These are phyloP conservation scores for Lactarius tabidus DNA, from an alignment of 768 basidiomycete species.

Conservation along the genomic window DNA sequence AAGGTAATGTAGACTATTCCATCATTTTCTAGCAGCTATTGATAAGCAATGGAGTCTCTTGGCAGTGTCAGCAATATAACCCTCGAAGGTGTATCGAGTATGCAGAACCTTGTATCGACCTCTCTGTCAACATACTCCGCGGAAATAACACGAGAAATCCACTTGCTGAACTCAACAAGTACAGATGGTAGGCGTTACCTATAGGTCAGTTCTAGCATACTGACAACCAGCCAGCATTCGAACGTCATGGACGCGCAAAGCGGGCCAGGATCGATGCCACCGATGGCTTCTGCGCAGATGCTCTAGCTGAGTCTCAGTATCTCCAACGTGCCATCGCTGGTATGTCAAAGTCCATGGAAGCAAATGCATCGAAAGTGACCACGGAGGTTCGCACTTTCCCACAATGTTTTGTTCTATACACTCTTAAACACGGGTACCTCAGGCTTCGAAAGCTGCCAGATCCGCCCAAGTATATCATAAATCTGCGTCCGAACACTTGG, in stretches of 20 bases:
- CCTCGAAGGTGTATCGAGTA: slow-evolving; percentile 40
- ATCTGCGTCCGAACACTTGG: slow-evolving; percentile 41
- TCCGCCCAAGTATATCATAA: slow-evolving; percentile 44
- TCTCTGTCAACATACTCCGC: slow-evolving; percentile 50
- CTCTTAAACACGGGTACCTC: slow-evolving; percentile 13
- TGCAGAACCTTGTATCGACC: slow-evolving; percentile 42
- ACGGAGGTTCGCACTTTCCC: slow-evolving; percentile 45
- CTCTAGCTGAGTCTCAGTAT: slow-evolving; percentile 49
- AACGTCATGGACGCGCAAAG: slow-evolving; percentile 59
- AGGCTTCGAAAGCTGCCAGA: slow-evolving; percentile 43
- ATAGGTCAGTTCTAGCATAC: background rate
- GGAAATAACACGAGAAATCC: slow-evolving; percentile 48
- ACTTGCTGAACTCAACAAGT: slow-evolving; percentile 42
- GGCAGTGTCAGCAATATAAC: slow-evolving; percentile 39
- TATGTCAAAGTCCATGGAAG: slow-evolving; percentile 46
- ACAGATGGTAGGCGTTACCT: slow-evolving; percentile 38
- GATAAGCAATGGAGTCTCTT: slow-evolving; percentile 36
- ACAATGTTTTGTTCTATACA: slow-evolving; percentile 2
- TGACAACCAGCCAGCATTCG: slow-evolving; percentile 44
- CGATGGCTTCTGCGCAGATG: slow-evolving; percentile 43
- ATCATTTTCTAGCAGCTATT: slow-evolving; percentile 10
- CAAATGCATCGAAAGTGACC: slow-evolving; percentile 40
- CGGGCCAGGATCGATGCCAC: slow-evolving; percentile 63
- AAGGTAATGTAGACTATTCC: slow-evolving; percentile 44
- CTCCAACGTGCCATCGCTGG: slow-evolving; percentile 50